Conservation (phyloP, 1,284 basidiomycete species). For the Sporisorium iseilematis-ciliati region DNA sequence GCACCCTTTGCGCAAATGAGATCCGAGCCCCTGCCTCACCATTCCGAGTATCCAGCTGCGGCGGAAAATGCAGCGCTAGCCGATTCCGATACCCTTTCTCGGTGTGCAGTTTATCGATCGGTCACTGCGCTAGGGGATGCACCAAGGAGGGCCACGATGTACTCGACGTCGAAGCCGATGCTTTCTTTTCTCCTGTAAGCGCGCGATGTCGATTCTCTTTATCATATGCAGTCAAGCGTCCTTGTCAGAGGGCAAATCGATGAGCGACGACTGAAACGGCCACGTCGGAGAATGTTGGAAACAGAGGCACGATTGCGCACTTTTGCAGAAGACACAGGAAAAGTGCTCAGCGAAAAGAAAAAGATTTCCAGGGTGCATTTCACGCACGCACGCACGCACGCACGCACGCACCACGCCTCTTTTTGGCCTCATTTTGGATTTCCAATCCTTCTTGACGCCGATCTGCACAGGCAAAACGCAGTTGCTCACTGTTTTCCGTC, state of each 20-base stretch:
- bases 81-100: too few relatives aligned
- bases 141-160: too few relatives aligned
- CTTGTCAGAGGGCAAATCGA: not conserved
- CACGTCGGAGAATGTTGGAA: slow-evolving; percentile 8
- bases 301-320: slow-evolving; percentile 14
- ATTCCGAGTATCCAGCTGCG: not conserved
- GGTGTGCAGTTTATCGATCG: slow-evolving; percentile 6
- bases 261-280: not conserved
- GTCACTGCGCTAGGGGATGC: not conserved
- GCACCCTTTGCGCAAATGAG: not conserved
- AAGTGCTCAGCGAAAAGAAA: not conserved
- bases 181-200: not conserved
- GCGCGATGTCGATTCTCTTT: not conserved
- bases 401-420: not conserved
- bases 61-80: not conserved
- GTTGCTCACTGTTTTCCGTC: not conserved
- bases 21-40: not conserved
- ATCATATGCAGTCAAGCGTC: not conserved
- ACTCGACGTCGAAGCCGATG: slow-evolving; percentile 1
- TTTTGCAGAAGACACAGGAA: slow-evolving; percentile 2
- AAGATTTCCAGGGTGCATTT: slow-evolving; percentile 19
- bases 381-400: not conserved
- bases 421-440: too few relatives aligned
- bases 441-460: not conserved
- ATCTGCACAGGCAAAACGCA: slow-evolving; percentile 4